Percentiles rank a stretch among this genome's conserved stretches.
Conservation (phyloP, 345 rosid species). For the Mercurialis annua region DNA sequence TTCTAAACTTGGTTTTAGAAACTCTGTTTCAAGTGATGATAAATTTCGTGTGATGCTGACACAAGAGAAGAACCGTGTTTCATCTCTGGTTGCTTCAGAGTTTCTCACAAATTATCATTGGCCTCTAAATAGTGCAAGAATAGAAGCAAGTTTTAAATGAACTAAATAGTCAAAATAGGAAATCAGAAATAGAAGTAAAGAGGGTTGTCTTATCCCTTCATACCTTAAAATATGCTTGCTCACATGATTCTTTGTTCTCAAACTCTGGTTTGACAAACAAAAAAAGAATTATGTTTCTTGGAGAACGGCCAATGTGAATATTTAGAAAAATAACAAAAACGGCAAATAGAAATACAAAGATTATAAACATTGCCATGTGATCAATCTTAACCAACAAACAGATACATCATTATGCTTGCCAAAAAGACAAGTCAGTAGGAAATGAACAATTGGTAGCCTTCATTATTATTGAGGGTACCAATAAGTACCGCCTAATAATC, state of each 20-base stretch:
- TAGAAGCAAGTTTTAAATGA: background rate
- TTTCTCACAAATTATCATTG: background rate
- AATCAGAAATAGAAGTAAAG: slow-evolving; percentile 4
- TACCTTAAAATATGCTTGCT: slow-evolving; percentile 89
- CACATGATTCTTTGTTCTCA: slow-evolving; percentile 69
- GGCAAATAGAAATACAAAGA: background rate
- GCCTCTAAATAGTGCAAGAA: background rate
- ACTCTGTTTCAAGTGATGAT: background rate
- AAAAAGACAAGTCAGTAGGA: too few species aligned
- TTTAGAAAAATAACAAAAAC: background rate
- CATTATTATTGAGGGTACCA: too few species aligned
- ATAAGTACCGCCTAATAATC: too few species aligned
- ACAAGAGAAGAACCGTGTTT: background rate
- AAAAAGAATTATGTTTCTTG: background rate
- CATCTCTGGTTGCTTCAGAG: background rate
- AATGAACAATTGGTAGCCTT: too few species aligned
- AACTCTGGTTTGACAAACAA: slow-evolving; percentile 51
- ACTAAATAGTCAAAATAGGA: background rate
- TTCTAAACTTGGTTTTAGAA: background rate
- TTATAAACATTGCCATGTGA: too few species aligned
- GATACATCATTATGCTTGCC: too few species aligned
- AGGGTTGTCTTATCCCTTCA: background rate
- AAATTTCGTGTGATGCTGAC: background rate
- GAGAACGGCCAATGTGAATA: background rate
- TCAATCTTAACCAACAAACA: too few species aligned